phyloP scores from a whole-genome alignment of 176 grass and related monocot genomes.

The Chrysopogon serrulatus region DNA sequence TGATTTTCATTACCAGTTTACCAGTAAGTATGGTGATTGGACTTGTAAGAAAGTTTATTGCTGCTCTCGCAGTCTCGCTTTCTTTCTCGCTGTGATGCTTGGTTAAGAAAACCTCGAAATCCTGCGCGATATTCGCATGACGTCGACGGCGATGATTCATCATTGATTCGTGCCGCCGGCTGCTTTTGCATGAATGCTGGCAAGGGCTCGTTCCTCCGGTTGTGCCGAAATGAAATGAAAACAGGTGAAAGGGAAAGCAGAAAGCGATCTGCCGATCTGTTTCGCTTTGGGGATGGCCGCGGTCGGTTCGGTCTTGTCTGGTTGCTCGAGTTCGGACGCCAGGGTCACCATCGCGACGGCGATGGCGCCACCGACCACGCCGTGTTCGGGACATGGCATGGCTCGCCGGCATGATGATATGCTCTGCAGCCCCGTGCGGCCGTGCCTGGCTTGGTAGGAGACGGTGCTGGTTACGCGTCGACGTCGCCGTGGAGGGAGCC shows the following conservation, averaged over 20 bases:
- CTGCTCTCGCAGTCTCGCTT: no score
- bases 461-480: not conserved
- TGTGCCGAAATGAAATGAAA: not conserved
- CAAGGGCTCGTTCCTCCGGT: not conserved
- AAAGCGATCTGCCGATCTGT: no score
- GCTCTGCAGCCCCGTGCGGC: not conserved
- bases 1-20: conserved; percentile 3
- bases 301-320: not conserved
- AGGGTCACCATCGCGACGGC: not conserved
- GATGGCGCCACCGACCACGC: conserved; percentile 20
- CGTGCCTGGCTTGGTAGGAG: not conserved
- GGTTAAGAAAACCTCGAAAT: not conserved
- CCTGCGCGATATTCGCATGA: not conserved
- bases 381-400: not conserved
- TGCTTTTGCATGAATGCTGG: conserved; percentile 2
- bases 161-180: conserved; percentile 8
- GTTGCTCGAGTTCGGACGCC: not conserved
- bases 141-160: not conserved
- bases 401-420: not conserved
- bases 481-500: not conserved
- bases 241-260: not conserved
- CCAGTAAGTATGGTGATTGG: conserved; percentile 12
- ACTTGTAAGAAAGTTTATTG: not conserved
- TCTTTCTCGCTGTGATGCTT: not conserved
- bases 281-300: conserved; percentile 1